Evolutionary conservation across 192 early-diverging fungal species (phyloP).

Genomic region (Rhizoclosmatium globosum): DNA sequence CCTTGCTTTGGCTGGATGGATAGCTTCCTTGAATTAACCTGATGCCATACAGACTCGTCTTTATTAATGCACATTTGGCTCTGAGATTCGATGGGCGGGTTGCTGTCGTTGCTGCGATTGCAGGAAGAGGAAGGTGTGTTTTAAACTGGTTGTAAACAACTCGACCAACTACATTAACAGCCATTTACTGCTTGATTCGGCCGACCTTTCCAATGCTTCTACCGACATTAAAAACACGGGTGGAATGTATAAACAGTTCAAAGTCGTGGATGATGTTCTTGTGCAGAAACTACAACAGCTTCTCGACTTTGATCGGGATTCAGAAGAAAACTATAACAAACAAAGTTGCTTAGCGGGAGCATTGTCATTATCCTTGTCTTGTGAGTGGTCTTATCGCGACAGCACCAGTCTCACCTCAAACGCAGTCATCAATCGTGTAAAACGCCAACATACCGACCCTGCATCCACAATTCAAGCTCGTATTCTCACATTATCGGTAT

Average conservation of each 20-base stretch:
- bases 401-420: not conserved
- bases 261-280: constrained; percentile 47
- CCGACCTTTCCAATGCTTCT: not conserved
- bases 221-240: not conserved
- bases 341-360: constrained; percentile 41
- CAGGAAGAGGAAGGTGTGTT: constrained; percentile 46
- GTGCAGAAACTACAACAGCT: not conserved
- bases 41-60: constrained; percentile 57
- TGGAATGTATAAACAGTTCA: constrained; percentile 61
- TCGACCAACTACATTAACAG: not conserved
- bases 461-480: constrained; percentile 69
- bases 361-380: constrained; percentile 42
- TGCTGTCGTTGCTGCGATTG: constrained; percentile 67
- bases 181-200: constrained; percentile 17
- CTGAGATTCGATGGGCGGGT: constrained; percentile 87
- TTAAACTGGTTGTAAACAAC: constrained; percentile 36
- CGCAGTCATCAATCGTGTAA: constrained; percentile 75
- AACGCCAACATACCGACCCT: constrained; percentile 57
- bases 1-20: not conserved
- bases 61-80: constrained; percentile 93
- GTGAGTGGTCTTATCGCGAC: constrained; percentile 7
- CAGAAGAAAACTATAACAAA: constrained; percentile 19
- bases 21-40: not conserved
- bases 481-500: constrained; percentile 86
- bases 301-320: not conserved